These are phyloP conservation scores for Nothomitra cinnamomea DNA, from an alignment of 2,329 filamentous ascomycete species.

Conservation along the genomic window DNA sequence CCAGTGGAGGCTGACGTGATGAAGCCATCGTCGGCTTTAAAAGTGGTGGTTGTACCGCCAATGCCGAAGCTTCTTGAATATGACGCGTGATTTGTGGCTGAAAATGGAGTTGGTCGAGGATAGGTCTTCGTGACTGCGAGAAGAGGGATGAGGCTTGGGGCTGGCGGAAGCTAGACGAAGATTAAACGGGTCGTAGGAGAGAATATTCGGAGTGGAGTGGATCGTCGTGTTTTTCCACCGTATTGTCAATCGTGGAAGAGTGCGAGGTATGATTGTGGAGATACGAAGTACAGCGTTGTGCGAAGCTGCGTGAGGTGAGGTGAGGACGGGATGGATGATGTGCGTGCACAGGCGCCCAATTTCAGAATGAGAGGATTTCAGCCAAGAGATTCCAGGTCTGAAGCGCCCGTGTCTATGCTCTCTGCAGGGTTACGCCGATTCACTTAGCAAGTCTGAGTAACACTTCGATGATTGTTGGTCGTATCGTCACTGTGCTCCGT, in stretches of 20 bases:
- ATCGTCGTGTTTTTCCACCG: not conserved
- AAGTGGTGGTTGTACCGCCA: not conserved
- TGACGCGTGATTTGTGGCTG: slow-evolving; percentile 1
- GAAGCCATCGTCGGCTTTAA: slow-evolving; percentile 26
- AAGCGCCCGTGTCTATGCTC: no score
- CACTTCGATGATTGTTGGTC: no score
- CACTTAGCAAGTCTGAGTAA: no score
- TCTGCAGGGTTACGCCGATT: no score
- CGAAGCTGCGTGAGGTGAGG: not conserved
- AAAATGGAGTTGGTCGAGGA: not conserved
- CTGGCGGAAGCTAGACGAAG: not conserved
- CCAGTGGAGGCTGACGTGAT: slow-evolving; percentile 36
- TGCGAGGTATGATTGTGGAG: not conserved
- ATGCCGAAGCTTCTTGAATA: not conserved
- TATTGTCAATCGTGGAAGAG: no score
- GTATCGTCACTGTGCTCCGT: no score
- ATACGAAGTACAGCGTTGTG: not conserved
- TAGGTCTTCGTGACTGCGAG: not conserved
- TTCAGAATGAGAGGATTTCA: not conserved
- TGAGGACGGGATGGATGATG: not conserved
- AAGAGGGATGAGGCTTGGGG: not conserved
- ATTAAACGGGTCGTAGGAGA: not conserved
- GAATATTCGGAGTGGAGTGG: not conserved
- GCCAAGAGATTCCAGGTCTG: not conserved
- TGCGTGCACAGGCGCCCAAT: not conserved